Conservation (phyloP, 257 asterid genomes). For the Rehmannia glutinosa region DNA sequence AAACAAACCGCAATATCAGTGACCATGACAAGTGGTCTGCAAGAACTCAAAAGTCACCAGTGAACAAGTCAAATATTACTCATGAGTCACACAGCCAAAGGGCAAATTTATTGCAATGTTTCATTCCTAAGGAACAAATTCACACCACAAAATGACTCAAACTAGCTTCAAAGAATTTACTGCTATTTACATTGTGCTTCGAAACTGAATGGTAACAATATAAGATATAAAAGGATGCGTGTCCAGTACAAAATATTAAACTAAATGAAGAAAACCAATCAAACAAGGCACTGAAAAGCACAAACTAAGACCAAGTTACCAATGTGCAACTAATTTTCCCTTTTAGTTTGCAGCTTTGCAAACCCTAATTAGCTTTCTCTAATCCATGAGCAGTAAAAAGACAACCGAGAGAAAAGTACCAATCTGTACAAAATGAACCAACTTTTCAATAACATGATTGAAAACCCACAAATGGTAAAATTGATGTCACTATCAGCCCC, state of each 20-base stretch:
- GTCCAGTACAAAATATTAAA: background rate
- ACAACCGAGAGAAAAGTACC: constrained; percentile 7
- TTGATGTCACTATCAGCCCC: constrained; percentile 24
- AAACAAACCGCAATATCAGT: constrained; percentile 11
- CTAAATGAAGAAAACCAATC: background rate
- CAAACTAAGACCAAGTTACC: background rate
- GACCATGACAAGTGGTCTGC: background rate
- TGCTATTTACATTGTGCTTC: background rate
- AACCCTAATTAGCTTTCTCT: constrained; percentile 18
- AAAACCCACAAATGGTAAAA: background rate
- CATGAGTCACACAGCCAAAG: background rate
- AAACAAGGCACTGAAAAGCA: constrained; percentile 5
- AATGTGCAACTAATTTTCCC: background rate
- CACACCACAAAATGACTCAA: background rate
- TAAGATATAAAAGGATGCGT: background rate
- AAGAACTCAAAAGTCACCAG: background rate
- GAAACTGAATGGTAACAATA: background rate
- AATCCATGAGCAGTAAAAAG: constrained; percentile 12
- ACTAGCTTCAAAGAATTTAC: background rate
- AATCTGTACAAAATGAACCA: constrained; percentile 7
- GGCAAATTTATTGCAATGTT: background rate
- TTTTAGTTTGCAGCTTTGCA: background rate
- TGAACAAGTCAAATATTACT: background rate
- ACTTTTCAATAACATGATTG: constrained; percentile 15
- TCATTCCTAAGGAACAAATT: background rate